Percentiles rank a stretch among this genome's conserved stretches.
phyloP scores from a whole-genome alignment of 2,329 filamentous ascomycete species.

The Xylariaceae sp. region DNA sequence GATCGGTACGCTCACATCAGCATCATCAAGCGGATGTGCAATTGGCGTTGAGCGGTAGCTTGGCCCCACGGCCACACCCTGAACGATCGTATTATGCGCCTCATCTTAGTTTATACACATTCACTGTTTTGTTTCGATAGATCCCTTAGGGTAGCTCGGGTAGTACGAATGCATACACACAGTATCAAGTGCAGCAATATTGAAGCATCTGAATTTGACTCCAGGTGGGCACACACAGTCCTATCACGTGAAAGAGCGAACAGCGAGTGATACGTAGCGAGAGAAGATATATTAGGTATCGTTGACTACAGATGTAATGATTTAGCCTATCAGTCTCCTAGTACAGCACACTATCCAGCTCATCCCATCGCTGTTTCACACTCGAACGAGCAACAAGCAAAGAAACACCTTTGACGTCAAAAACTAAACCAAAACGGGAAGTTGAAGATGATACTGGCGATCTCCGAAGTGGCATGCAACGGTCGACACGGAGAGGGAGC shows the following conservation, averaged over 20 bases:
- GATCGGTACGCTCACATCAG: constrained; percentile 29
- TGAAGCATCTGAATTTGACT: constrained; percentile 10
- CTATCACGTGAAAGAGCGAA: constrained; percentile 25
- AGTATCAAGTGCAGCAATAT: constrained; percentile 13
- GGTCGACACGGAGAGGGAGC: not conserved
- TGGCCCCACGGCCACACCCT: too few relatives aligned
- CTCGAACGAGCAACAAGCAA: constrained; percentile 21
- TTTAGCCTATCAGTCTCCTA: too few relatives aligned
- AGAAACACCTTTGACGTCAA: constrained; percentile 24
- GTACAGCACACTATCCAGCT: too few relatives aligned
- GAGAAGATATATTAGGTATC: too few relatives aligned
- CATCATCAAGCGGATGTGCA: constrained; percentile 9
- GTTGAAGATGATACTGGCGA: constrained; percentile 15
- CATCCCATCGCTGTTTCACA: constrained; percentile 18
- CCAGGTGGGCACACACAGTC: too few relatives aligned
- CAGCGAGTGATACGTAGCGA: constrained; percentile 22
- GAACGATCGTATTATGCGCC: not conserved
- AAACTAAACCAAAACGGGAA: constrained; percentile 25
- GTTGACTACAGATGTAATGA: too few relatives aligned
- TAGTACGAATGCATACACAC: constrained; percentile 7
- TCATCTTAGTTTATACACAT: constrained; percentile 18
- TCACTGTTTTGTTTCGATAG: constrained; percentile 4
- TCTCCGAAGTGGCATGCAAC: constrained; percentile 12
- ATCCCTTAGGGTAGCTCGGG: constrained; percentile 10
- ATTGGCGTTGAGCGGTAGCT: constrained; percentile 12